Evolutionary conservation across 371 early-diverging fungal genomes (phyloP), one percentile per base, ranked within the genome.

Genomic region (Entomophthora muscae): DNA sequence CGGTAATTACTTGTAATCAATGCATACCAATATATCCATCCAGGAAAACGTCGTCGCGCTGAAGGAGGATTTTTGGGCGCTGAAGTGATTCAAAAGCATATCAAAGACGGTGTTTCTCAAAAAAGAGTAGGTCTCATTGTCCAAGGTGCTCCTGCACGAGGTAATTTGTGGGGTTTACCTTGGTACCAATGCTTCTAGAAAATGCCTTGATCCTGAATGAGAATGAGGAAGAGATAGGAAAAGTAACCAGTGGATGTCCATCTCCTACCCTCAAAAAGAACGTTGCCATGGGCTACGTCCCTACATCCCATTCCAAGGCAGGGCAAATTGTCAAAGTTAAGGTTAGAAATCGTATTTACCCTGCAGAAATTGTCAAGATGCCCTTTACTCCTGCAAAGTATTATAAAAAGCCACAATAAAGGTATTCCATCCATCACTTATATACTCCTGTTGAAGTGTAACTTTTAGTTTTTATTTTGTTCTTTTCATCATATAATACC

Each of bases 11-110:
- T 21, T 21, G 10, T 10, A 10, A 10, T 55, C 5, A 55, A 26
- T 55, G 12, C 26, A 24, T 55, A 55, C n/a, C 12, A 51, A 12
- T 24, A 5, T n/a, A 24, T 5, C 5, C 5, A 55, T 26, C 28
- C 22, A 55, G 58, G 58, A 13, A 89, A 95, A 76, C 80, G 93
- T 32, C 88, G 94, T 64, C 83, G 81, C 67, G 84, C 73, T 32
- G 91, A 93, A 66, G 93, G 91, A 66, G 95, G 93, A 3, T 98
- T 98, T 77, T 78, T 93, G 65, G 98, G 98, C n/a, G 85, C 88
- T 12, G 83, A 86, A 32, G 74, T 81, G 62, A 87, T 96, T 61
- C 80, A 93, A 57, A 75, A 82, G 56, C 94, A 93, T 71, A 81
- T 95, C 72, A 85, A 86, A 75, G 83, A 84, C 42, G 91, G 90